A percentile compares a stretch with the other conserved stretches of the same genome.
Conservation (phyloP, 1,139 yeast genomes). For the Debaryomyces nepalensis region DNA sequence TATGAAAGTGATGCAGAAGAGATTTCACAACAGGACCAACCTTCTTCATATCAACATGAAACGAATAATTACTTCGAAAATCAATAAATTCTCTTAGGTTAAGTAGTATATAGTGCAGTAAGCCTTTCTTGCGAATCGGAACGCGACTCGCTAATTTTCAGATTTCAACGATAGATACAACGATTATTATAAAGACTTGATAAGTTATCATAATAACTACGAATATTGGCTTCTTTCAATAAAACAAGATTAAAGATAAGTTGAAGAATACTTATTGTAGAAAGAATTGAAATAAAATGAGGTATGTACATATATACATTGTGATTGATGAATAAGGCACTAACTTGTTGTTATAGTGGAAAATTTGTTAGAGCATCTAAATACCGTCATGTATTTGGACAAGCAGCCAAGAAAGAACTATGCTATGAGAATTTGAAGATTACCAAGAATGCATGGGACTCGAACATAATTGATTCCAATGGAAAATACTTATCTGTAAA, state of each 20-base stretch:
- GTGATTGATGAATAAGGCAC: not conserved
- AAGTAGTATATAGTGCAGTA: not conserved
- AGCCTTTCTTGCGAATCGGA: conserved; percentile 7
- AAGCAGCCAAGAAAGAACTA: conserved; percentile 83
- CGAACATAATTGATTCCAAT: conserved; percentile 78
- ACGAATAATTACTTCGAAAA: conserved; percentile 5
- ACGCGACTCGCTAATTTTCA: conserved; percentile 7
- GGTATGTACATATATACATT: conserved; percentile 12
- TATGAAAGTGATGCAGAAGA: conserved; percentile 6
- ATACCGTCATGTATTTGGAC: conserved; percentile 95
- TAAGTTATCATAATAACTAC: not conserved
- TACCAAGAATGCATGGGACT: conserved; percentile 95
- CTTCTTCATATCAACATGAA: not conserved
- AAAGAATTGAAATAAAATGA: conserved; percentile 13
- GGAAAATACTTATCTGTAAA: conserved; percentile 85
- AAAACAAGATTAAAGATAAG: not conserved
- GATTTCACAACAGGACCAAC: not conserved
- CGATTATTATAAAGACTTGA: not conserved
- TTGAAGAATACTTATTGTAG: not conserved
- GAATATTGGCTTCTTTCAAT: not conserved
- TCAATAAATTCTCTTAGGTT: not conserved
- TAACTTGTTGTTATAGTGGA: conserved; percentile 53
- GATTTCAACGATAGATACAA: conserved; percentile 4
- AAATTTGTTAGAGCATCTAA: conserved; percentile 95
- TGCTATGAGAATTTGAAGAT: conserved; percentile 86